These are phyloP conservation scores for Tylopilus subfusipes DNA, from an alignment of 768 basidiomycete genomes.

Conservation along the genomic window DNA sequence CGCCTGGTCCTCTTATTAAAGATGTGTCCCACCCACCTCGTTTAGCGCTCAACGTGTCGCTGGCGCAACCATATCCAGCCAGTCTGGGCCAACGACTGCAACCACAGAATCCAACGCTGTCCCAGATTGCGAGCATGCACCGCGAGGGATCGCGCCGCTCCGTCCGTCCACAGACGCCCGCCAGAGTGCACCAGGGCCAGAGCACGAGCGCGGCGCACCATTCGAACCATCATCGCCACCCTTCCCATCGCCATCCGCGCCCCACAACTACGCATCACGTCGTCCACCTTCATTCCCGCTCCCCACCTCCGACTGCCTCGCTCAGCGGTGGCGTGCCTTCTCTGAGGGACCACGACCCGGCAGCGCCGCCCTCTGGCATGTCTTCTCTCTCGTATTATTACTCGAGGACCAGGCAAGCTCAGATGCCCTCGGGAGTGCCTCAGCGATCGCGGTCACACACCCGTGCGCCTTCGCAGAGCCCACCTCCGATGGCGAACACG, in stretches of 20 bases:
- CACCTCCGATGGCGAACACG: not conserved
- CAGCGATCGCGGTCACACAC: conserved; percentile 19
- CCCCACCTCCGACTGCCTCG: conserved; percentile 29
- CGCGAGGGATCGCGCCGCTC: conserved; percentile 19
- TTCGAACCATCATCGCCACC: conserved; percentile 10
- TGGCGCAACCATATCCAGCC: conserved; percentile 10
- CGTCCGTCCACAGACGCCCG: not conserved
- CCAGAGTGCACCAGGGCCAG: conserved; percentile 6
- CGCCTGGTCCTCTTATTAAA: conserved; percentile 8
- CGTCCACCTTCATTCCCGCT: conserved; percentile 21
- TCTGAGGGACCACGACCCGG: conserved; percentile 8
- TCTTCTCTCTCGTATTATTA: conserved; percentile 5
- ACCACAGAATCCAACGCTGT: conserved; percentile 2
- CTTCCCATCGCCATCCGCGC: not conserved
- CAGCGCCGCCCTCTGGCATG: conserved; percentile 10
- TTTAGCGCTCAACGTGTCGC: conserved; percentile 10
- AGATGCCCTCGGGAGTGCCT: conserved; percentile 8
- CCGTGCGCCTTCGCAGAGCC: conserved; percentile 6
- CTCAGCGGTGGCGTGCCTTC: conserved; percentile 13
- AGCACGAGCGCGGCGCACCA: conserved; percentile 12
- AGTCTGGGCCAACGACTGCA: conserved; percentile 3
- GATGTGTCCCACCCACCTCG: conserved; percentile 22
- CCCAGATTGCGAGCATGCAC: conserved; percentile 12
- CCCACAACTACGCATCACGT: conserved; percentile 14
- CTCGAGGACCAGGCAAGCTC: not conserved